Evolutionary conservation across 176 grass and related monocot species (phyloP).

Genomic region (Cenchrus fungigraminus): DNA sequence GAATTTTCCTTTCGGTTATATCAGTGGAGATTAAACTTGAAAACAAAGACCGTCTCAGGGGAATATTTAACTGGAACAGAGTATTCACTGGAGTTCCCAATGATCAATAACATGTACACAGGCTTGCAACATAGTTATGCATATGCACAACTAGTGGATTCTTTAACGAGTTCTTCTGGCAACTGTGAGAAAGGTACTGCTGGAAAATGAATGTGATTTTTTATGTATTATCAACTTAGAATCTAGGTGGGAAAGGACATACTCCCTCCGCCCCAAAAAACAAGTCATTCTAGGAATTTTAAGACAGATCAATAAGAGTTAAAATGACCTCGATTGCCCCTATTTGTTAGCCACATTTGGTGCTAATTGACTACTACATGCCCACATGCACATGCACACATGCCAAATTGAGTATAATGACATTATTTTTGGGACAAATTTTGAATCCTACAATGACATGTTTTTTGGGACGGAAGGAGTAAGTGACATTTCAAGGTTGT

Average conservation of each 20-base stretch:
- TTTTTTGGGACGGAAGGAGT: no score
- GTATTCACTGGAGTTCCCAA: slow-evolving; percentile 50
- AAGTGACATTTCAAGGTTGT: neutral
- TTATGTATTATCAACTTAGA: neutral
- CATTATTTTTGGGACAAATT: no score
- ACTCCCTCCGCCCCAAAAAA: no score
- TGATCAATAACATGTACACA: slow-evolving; percentile 50
- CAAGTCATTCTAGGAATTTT: no score
- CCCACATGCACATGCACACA: no score
- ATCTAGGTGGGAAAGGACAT: neutral
- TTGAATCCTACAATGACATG: no score
- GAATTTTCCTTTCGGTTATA: slow-evolving; percentile 39
- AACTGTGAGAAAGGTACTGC: slow-evolving; percentile 41
- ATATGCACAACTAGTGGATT: slow-evolving; percentile 56
- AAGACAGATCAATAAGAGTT: no score
- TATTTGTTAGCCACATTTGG: no score
- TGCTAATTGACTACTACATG: no score
- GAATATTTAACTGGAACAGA: slow-evolving; percentile 50
- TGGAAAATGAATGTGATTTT: neutral
- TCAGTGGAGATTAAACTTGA: slow-evolving; percentile 60
- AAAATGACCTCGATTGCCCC: no score
- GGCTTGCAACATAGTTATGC: slow-evolving; percentile 52
- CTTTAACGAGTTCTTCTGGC: slow-evolving; percentile 34
- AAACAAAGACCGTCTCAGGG: slow-evolving; percentile 49
- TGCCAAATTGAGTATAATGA: no score